These are phyloP conservation scores for Mycena vitilis DNA, from an alignment of 768 basidiomycete genomes.

Conservation along the genomic window DNA sequence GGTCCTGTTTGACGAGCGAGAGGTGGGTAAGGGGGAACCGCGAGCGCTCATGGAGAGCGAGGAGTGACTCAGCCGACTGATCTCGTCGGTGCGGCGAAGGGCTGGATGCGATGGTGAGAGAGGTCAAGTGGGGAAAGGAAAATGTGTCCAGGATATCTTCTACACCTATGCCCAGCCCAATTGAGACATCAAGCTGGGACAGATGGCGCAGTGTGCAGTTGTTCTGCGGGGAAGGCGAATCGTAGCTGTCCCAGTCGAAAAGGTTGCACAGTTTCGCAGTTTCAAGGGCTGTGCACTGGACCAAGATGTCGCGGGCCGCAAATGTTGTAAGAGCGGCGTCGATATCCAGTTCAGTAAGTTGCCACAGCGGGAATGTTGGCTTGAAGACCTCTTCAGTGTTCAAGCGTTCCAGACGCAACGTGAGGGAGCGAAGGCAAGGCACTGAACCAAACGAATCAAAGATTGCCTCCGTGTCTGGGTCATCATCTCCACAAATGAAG, in stretches of 20 bases:
- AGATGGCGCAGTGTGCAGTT: slow-evolving; percentile 1
- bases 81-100: too few relatives aligned
- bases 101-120: too few relatives aligned
- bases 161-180: not conserved
- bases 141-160: not conserved
- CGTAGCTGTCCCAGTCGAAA: not conserved
- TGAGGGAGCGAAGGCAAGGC: too few relatives aligned
- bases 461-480: too few relatives aligned
- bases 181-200: not conserved
- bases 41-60: not conserved
- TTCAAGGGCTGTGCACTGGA: slow-evolving; percentile 3
- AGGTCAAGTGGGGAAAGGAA: not conserved
- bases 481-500: too few relatives aligned
- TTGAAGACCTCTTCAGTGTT: too few relatives aligned
- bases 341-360: too few relatives aligned
- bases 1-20: not conserved
- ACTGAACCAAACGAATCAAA: too few relatives aligned
- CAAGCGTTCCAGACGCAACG: too few relatives aligned
- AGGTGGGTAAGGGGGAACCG: not conserved
- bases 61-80: not conserved
- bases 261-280: not conserved
- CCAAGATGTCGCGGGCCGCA: not conserved
- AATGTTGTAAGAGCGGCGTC: not conserved
- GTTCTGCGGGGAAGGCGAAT: not conserved
- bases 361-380: too few relatives aligned